Conservation (phyloP, 129 eudicot genomes). For the Centaurea solstitialis region DNA sequence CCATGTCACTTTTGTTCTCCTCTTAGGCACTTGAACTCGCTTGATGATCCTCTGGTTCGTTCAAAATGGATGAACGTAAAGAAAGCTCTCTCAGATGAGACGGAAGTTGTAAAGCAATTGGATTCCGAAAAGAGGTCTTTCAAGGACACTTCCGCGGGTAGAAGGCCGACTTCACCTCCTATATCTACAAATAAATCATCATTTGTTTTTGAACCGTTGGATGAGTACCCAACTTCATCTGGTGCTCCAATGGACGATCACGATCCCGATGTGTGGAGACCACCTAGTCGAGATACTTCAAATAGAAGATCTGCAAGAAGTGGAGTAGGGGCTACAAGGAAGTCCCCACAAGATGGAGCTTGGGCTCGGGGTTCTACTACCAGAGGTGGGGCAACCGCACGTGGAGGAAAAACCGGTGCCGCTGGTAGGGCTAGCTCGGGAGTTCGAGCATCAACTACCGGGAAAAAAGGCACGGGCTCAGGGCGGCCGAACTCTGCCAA, state of each 20-base stretch:
- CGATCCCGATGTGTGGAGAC: conserved; percentile 99
- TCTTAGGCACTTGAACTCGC: conserved; percentile 72
- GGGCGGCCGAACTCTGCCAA: conserved; percentile 48
- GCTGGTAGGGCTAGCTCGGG: conserved; percentile 63
- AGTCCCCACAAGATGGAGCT: conserved; percentile 75
- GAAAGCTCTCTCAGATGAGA: conserved; percentile 80
- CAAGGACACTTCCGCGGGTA: conserved; percentile 68
- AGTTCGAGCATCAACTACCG: conserved; percentile 66
- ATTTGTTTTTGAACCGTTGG: conserved; percentile 86
- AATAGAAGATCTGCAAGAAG: conserved; percentile 74
- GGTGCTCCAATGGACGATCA: conserved; percentile 87
- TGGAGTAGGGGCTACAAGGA: conserved; percentile 67
- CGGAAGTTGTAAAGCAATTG: conserved; percentile 94
- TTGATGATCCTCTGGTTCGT: conserved; percentile 84
- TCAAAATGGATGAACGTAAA: conserved; percentile 94
- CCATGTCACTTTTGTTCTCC: neutral
- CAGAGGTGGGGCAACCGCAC: conserved; percentile 63
- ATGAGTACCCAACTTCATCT: conserved; percentile 94
- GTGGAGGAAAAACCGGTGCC: conserved; percentile 80
- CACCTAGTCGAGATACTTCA: conserved; percentile 83
- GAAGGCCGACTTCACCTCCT: conserved; percentile 88
- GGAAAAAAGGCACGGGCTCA: conserved; percentile 67
- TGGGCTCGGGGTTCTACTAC: conserved; percentile 79
- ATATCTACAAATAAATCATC: conserved; percentile 88
- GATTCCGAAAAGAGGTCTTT: conserved; percentile 89